Percentiles rank a stretch among this genome's conserved stretches.
Evolutionary conservation across 192 early-diverging fungal genomes (phyloP).

Genomic region (Coemansia sp.): DNA sequence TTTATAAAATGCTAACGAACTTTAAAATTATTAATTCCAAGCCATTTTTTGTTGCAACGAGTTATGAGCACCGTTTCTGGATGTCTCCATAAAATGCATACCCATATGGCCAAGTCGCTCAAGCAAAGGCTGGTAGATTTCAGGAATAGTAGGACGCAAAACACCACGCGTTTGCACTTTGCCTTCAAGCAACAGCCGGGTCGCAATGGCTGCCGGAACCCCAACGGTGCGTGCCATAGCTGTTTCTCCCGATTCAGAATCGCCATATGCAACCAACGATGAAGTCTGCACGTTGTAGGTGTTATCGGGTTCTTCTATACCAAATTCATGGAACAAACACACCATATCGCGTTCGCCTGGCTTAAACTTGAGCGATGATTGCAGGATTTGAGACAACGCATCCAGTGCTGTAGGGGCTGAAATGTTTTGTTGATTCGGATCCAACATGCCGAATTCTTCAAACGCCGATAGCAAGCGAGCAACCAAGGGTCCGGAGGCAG

Average conservation of each 20-base stretch:
- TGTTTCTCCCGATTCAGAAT: constrained; percentile 56
- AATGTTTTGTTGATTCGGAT: not conserved
- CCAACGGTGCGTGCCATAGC: constrained; percentile 85
- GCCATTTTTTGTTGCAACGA: constrained; percentile 44
- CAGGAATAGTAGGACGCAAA: constrained; percentile 62
- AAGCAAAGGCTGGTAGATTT: constrained; percentile 72
- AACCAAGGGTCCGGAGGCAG: constrained; percentile 44
- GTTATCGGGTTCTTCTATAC: constrained; percentile 67
- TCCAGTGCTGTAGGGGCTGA: constrained; percentile 66
- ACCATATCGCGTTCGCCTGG: constrained; percentile 88
- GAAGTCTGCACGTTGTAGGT: constrained; percentile 61
- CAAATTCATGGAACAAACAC: constrained; percentile 93
- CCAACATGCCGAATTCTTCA: constrained; percentile 55
- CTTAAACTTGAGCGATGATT: constrained; percentile 72
- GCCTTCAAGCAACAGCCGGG: constrained; percentile 64
- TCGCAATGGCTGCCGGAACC: constrained; percentile 73
- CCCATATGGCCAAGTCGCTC: constrained; percentile 62
- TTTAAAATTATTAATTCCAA: constrained; percentile 20
- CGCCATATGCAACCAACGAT: constrained; percentile 66
- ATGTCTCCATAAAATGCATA: constrained; percentile 60
- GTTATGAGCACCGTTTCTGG: constrained; percentile 26
- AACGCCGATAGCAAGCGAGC: constrained; percentile 58
- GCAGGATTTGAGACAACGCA: constrained; percentile 77
- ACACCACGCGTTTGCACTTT: constrained; percentile 57
- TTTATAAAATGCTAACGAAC: not conserved